Percentiles rank a stretch among this genome's conserved stretches.
Evolutionary conservation across 2,329 filamentous ascomycete genomes (phyloP).

Genomic region (Pestalotiopsis sp.): DNA sequence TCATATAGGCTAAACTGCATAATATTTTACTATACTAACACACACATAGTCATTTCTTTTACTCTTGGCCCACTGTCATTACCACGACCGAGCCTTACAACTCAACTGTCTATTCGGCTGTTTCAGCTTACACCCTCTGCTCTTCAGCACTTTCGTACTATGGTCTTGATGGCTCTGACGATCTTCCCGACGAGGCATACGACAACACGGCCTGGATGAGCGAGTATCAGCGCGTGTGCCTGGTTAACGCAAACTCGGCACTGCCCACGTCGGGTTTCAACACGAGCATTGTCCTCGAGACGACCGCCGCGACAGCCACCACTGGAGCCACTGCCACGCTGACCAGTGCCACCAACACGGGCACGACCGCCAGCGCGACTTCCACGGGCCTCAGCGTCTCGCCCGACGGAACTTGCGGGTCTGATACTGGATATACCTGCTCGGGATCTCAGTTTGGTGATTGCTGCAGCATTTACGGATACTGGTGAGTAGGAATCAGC

Average conservation of each 20-base stretch:
- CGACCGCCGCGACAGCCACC: not conserved
- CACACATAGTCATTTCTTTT: not conserved
- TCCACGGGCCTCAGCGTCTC: not conserved
- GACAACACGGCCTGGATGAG: not conserved
- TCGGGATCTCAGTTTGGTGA: not conserved
- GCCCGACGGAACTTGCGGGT: not conserved
- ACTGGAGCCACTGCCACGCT: not conserved
- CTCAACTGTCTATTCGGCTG: not conserved
- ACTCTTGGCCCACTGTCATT: not conserved
- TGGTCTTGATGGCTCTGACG: not conserved
- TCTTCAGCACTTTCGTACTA: not conserved
- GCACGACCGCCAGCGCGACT: not conserved
- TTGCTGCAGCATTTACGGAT: constrained; percentile 4
- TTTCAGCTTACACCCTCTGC: not conserved
- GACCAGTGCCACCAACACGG: not conserved
- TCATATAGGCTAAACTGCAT: not conserved
- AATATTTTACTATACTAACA: not conserved
- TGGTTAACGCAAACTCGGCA: not conserved
- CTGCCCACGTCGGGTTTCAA: not conserved
- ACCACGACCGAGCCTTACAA: not conserved
- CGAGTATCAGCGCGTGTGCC: not conserved
- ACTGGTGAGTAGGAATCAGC: not conserved
- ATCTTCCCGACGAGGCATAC: not conserved
- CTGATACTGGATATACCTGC: not conserved
- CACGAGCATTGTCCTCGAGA: not conserved